Evolutionary conservation across 2,329 filamentous ascomycete genomes (phyloP).

Genomic region (Ophiosphaerella korrae): DNA sequence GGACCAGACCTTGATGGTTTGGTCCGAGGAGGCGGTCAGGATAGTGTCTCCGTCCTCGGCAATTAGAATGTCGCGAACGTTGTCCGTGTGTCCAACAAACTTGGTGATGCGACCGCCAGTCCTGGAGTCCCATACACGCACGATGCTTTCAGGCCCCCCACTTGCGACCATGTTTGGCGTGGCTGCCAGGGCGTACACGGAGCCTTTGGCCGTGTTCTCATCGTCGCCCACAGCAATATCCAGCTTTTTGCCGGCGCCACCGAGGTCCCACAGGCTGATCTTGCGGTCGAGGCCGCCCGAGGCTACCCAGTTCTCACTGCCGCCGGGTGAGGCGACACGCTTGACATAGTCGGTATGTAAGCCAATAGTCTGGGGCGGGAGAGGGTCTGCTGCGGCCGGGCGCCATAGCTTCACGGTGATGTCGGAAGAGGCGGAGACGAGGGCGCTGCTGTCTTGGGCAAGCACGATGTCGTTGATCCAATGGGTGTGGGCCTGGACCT

Average conservation of each 20-base stretch:
- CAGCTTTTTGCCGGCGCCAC: slow-evolving; percentile 81
- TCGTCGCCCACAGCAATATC: slow-evolving; percentile 86
- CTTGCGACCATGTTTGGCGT: slow-evolving; percentile 83
- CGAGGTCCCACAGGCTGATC: slow-evolving; percentile 91
- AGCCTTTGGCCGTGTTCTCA: slow-evolving; percentile 85
- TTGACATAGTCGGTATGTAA: slow-evolving; percentile 97
- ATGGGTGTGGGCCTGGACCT: slow-evolving; percentile 84
- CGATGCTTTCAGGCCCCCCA: slow-evolving; percentile 90
- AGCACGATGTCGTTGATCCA: slow-evolving; percentile 95
- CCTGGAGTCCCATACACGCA: slow-evolving; percentile 88
- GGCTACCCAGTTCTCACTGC: slow-evolving; percentile 81
- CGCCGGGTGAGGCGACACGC: slow-evolving; percentile 78
- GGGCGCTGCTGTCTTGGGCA: slow-evolving; percentile 74
- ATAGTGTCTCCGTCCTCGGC: slow-evolving; percentile 88
- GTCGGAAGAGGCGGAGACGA: slow-evolving; percentile 92
- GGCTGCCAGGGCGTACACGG: slow-evolving; percentile 86
- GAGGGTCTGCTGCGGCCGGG: slow-evolving; percentile 66
- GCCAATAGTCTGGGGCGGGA: slow-evolving; percentile 80
- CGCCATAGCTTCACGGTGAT: slow-evolving; percentile 93
- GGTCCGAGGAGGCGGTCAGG: slow-evolving; percentile 92
- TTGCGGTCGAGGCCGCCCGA: slow-evolving; percentile 92
- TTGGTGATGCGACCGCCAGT: slow-evolving; percentile 92
- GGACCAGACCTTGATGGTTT: slow-evolving; percentile 98
- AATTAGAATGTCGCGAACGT: slow-evolving; percentile 87
- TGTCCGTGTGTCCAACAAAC: slow-evolving; percentile 95